Evolutionary conservation across 805 yeast species (phyloP), one percentile per base, ranked within the genome.

Genomic region (Metschnikowia similis): DNA sequence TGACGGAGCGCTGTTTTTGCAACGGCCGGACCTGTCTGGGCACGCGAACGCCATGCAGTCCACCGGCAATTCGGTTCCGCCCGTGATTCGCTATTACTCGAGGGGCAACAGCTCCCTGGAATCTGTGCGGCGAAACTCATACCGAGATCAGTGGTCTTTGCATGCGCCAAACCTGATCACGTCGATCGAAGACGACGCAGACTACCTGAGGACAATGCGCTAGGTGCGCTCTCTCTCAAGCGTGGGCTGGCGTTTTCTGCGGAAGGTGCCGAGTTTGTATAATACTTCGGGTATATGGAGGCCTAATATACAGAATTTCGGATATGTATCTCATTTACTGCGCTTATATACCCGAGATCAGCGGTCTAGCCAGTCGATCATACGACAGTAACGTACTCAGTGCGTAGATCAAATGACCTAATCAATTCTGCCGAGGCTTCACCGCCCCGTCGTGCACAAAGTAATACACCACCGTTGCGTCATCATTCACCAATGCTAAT

Each of bases 391-490:
- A 13, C 31, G n/a, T 32, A 31, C 30, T 21, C 6, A 41, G 37
- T 41, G 39, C 35, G 35, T 43, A 28, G 27, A 43, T 21, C 26
- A 41, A 16, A 30, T 34, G 47, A 30, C 34, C 14, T 10, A 35
- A 34, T 45, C 28, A 81, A 54, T 80, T 80, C 58, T 77, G 80
- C 50, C 79, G 74, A 1, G 91, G 91, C 61, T 81, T 81, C 32
- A 75, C 80, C 8, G 85, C 65, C 4, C 91, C 91, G 57, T 81
- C 82, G 62, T 84, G 81, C 14, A 83, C 72, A 61, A 80, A 79
- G 63, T 86, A 85, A 57, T 82, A 86, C n/a, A 84, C 84, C 16
- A 84, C 74, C 0, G 90, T 83, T 2, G 89, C 84, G 61, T 86
- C 94, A 48, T 76, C 76, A 56, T 79, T 82, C 2, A 79, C 75